Conservation (phyloP, 2,329 filamentous ascomycete species). For the Xylaria multiplex region DNA sequence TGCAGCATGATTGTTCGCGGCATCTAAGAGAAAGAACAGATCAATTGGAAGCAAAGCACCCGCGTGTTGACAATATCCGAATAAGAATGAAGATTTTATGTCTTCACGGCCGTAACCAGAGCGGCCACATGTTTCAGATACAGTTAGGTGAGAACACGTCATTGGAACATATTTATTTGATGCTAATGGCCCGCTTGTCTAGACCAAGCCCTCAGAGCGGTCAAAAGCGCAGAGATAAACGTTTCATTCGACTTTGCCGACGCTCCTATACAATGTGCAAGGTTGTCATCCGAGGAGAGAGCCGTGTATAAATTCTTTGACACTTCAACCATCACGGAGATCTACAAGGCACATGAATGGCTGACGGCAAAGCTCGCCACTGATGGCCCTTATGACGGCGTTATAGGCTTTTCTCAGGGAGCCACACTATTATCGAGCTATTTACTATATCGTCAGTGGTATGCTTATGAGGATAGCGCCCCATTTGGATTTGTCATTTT, state of each 20-base stretch:
- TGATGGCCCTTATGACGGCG: conserved; percentile 46
- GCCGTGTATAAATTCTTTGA: conserved; percentile 39
- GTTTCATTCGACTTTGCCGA: conserved; percentile 42
- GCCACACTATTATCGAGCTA: conserved; percentile 54
- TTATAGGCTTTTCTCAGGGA: conserved; percentile 46
- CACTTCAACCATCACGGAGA: conserved; percentile 39
- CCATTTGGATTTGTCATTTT: conserved; percentile 55
- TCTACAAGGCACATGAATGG: conserved; percentile 51
- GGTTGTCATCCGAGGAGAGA: conserved; percentile 15
- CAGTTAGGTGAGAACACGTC: conserved; percentile 35
- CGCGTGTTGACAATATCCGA: not conserved
- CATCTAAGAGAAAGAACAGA: not conserved
- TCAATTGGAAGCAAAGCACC: not conserved
- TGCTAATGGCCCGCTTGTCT: conserved; percentile 11
- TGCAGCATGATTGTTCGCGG: not conserved
- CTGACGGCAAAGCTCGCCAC: conserved; percentile 48
- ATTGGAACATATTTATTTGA: not conserved
- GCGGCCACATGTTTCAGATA: conserved; percentile 28
- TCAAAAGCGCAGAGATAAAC: conserved; percentile 23
- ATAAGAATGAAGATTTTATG: conserved; percentile 38
- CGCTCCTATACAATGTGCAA: conserved; percentile 34
- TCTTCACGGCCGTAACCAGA: conserved; percentile 36
- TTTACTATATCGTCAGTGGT: conserved; percentile 52
- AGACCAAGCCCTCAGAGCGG: conserved; percentile 9
- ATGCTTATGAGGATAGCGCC: conserved; percentile 42